Base-by-base conservation (phyloP, 2,329 filamentous ascomycete genomes). In the Alternaria infectoria region DNA sequence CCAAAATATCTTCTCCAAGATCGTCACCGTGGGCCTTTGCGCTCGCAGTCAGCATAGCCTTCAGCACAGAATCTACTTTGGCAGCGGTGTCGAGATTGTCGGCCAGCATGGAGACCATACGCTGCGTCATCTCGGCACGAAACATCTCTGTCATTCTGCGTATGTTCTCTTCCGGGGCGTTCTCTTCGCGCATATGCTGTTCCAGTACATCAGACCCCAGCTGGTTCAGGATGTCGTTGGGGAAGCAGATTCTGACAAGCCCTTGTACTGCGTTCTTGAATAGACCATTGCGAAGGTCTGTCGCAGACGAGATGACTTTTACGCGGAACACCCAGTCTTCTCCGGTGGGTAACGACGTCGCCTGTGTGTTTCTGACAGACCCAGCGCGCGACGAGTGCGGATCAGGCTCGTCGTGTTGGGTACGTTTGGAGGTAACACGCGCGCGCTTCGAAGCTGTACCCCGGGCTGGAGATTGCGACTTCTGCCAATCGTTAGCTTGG, bases 221-320 rank as follows among this genome's bases (percentile, higher is more conserved):
- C 23, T 76, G 66, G 2, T 75, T 64, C 1, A 77, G 54, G 4
- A 75, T 46, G 10, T 61, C 57, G 3, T 71, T 52, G 1, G 75
- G 74, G 17, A 77, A 76, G 50, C 75, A 77, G 4, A 75, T 70
- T 6, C 70, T 61, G 2, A 74, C 63, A 0, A 77, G 59, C 1
- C 72, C 74, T 59, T 71, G 67, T 1, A 76, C 68, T 1, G 74
- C 73, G 5, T 71, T 68, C 26, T 64, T 60, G 47, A 75, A 70
- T 5, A 77, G 23, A 6, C 61, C 69, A 64, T 70, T 68, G 3
- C 58, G n/a, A 6, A 69, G 19, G 23, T 57, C 21, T 0, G 25
- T 59, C 7, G 61, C 40, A 0, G 67, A 66, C 1, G 65, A 75
- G 2, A 73, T 57, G 2, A 77, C 68, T 13, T 74, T 72, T 1